Evolutionary conservation across 306 rosid species (phyloP).

Genomic region (Pterocarpus macrocarpus): DNA sequence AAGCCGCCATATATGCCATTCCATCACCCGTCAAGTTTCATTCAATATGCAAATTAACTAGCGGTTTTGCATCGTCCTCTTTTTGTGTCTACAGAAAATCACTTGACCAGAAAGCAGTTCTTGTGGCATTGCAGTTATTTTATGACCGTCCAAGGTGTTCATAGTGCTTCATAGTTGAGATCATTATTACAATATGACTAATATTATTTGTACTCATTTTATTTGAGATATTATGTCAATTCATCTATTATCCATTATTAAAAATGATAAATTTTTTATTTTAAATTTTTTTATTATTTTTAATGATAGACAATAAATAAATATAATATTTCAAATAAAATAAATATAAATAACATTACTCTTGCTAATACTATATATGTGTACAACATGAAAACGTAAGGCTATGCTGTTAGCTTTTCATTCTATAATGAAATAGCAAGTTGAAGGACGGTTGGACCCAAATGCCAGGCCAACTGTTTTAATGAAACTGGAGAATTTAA

Average conservation of each 20-base stretch:
- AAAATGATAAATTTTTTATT: too few relatives aligned
- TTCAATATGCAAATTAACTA: background rate
- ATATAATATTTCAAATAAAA: too few relatives aligned
- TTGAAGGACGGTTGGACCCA: background rate
- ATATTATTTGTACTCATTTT: too few relatives aligned
- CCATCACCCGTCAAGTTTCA: background rate
- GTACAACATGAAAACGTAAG: background rate
- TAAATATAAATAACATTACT: too few relatives aligned
- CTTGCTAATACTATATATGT: too few relatives aligned
- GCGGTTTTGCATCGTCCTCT: background rate
- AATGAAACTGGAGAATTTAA: too few relatives aligned
- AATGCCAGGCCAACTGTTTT: background rate
- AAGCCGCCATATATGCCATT: background rate
- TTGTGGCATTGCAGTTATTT: constrained; percentile 8
- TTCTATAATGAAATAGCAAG: background rate
- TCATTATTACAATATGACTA: too few relatives aligned
- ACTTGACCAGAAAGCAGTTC: background rate
- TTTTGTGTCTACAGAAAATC: background rate
- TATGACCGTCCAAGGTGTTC: constrained; percentile 16
- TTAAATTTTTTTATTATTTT: too few relatives aligned
- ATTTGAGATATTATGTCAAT: too few relatives aligned
- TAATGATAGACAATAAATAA: too few relatives aligned
- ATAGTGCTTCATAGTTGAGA: too few relatives aligned
- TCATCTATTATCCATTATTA: too few relatives aligned
- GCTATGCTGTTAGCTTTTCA: background rate